These are phyloP conservation scores for Ophiorrhiza pumila DNA, from an alignment of 257 asterid genomes.

Conservation along the genomic window DNA sequence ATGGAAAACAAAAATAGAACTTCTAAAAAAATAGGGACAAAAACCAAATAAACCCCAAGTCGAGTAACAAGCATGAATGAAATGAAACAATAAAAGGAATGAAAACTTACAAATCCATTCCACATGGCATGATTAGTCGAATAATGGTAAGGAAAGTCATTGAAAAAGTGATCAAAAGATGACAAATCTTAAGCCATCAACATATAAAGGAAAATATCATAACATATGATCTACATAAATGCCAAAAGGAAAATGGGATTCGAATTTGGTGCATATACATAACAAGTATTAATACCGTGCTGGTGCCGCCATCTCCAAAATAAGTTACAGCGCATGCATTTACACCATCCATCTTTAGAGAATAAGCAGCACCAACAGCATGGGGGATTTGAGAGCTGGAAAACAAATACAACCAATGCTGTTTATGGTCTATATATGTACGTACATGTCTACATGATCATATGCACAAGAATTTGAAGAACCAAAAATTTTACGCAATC, in stretches of 20 bases:
- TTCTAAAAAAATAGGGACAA: too few species aligned
- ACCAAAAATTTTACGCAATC: constrained; percentile 68
- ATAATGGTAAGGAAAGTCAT: too few species aligned
- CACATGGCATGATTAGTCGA: too few species aligned
- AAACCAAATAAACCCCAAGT: too few species aligned
- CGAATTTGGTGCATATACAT: not conserved
- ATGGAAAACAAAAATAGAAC: too few species aligned
- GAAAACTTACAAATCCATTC: too few species aligned
- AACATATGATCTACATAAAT: not conserved
- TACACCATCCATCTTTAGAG: constrained; percentile 72
- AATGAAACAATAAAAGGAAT: too few species aligned
- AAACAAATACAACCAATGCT: constrained; percentile 6
- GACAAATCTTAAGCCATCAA: not conserved
- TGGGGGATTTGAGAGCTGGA: constrained; percentile 85
- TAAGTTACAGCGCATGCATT: constrained; percentile 81
- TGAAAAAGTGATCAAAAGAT: too few species aligned
- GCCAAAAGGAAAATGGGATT: not conserved
- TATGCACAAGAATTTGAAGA: not conserved
- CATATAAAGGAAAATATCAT: not conserved
- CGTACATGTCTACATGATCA: not conserved
- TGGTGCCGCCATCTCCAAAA: constrained; percentile 98
- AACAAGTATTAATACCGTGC: constrained; percentile 63
- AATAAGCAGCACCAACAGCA: constrained; percentile 98
- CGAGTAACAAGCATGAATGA: too few species aligned
- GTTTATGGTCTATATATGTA: constrained; percentile 1